phyloP scores from a whole-genome alignment of 116 monocot species.

The Trichopus zeylanicus region DNA sequence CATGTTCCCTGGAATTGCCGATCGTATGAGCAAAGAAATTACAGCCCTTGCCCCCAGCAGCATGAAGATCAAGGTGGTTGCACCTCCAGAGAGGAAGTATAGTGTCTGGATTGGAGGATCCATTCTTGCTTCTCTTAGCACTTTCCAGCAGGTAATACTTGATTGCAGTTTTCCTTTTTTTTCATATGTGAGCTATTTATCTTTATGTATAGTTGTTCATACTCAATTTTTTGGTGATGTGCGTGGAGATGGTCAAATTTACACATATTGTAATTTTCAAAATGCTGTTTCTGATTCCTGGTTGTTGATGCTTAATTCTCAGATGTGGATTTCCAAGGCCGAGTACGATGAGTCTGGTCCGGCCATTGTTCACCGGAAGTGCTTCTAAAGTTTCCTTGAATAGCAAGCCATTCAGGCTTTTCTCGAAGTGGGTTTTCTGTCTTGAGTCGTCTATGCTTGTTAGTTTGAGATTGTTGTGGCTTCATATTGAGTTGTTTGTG shows the following conservation, averaged over 20 bases:
- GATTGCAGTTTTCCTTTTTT: neutral
- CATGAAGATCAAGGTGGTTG: constrained; percentile 47
- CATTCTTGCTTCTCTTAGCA: constrained; percentile 37
- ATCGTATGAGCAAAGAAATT: constrained; percentile 46
- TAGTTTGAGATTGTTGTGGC: constrained; percentile 11
- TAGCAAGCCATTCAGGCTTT: neutral
- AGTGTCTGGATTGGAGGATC: constrained; percentile 43
- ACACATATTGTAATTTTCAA: no score
- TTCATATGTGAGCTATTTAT: neutral
- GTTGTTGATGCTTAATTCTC: neutral
- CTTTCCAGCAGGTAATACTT: constrained; percentile 31
- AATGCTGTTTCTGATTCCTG: no score
- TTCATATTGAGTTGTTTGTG: neutral
- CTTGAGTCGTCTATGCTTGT: constrained; percentile 6
- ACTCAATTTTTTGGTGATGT: no score
- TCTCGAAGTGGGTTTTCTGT: constrained; percentile 3
- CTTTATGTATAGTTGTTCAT: no score
- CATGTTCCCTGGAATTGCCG: constrained; percentile 45
- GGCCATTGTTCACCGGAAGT: constrained; percentile 35
- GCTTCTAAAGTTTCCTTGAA: constrained; percentile 21
- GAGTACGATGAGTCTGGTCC: constrained; percentile 44
- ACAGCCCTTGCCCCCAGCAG: constrained; percentile 41
- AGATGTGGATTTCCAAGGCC: constrained; percentile 41
- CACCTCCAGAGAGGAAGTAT: constrained; percentile 36
- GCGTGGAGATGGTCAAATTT: no score